A percentile compares a stretch with the other conserved stretches of the same genome.
phyloP scores from a whole-genome alignment of 2,329 filamentous ascomycete genomes.

The Alternaria brassicae region DNA sequence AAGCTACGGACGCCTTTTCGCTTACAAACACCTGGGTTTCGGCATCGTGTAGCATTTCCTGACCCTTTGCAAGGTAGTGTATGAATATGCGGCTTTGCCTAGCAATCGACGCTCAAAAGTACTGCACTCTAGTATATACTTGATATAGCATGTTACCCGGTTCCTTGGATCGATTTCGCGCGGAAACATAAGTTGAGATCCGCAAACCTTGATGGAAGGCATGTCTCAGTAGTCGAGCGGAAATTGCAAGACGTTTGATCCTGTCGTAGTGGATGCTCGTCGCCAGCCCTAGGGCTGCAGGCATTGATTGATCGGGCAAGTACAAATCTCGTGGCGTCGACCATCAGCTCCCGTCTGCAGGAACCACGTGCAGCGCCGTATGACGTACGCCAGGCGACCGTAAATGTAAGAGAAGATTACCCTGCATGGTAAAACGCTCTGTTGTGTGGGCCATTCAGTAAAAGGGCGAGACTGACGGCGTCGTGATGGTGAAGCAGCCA shows the following conservation, averaged over 20 bases:
- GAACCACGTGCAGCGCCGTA: slow-evolving; percentile 2
- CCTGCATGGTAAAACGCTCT: not conserved
- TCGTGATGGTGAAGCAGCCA: slow-evolving; percentile 2
- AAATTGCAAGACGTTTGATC: not conserved
- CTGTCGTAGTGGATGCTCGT: not conserved
- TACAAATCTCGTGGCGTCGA: not conserved
- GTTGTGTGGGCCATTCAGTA: not conserved
- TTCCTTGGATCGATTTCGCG: not conserved
- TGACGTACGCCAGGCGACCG: not conserved
- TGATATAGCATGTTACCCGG: not conserved
- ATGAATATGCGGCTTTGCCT: not conserved
- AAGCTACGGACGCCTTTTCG: not conserved
- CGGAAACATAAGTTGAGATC: not conserved
- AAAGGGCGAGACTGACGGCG: not conserved
- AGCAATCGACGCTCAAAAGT: not conserved
- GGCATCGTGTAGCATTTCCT: not conserved
- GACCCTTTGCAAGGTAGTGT: not conserved
- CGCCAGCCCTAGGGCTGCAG: not conserved
- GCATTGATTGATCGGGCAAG: not conserved
- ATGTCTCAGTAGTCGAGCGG: not conserved
- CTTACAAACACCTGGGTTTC: not conserved
- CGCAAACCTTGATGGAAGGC: not conserved
- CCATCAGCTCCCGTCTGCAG: not conserved
- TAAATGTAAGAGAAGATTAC: too few species aligned
- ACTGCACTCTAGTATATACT: not conserved